A percentile compares a stretch with the other conserved stretches of the same genome.
Evolutionary conservation across 192 early-diverging fungal genomes (phyloP).

Genomic region (Coemansia sp.): DNA sequence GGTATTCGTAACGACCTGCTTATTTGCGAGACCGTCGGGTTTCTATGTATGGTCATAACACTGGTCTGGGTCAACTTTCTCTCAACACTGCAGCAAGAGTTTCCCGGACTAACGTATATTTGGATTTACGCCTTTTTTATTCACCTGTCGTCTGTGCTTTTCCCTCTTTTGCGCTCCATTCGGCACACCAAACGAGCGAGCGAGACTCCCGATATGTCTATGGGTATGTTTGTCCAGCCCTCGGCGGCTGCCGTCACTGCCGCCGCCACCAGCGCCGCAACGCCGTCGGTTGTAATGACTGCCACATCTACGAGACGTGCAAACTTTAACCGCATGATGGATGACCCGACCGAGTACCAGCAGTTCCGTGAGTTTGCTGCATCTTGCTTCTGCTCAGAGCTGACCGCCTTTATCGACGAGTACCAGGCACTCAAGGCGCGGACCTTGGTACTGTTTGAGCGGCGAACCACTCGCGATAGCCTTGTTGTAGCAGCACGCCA

Average conservation of each 20-base stretch:
- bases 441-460: constrained; percentile 2
- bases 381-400: constrained; percentile 46
- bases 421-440: constrained; percentile 35
- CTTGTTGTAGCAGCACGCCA: not conserved
- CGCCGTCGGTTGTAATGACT: not conserved
- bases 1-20: constrained; percentile 61
- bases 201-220: not conserved
- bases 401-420: constrained; percentile 37
- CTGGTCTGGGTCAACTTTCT: constrained; percentile 42
- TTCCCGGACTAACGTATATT: constrained; percentile 33
- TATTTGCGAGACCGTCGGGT: constrained; percentile 47
- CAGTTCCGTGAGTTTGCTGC: constrained; percentile 28
- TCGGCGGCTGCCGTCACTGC: not conserved
- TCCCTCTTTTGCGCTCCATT: constrained; percentile 24
- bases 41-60: constrained; percentile 38
- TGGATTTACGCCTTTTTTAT: constrained; percentile 33
- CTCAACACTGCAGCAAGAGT: constrained; percentile 19
- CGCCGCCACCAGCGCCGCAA: not conserved
- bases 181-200: constrained; percentile 12
- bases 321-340: constrained; percentile 29
- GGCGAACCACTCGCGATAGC: not conserved
- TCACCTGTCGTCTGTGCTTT: constrained; percentile 33
- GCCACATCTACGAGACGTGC: constrained; percentile 13
- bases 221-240: constrained; percentile 1
- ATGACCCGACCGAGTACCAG: constrained; percentile 25